Evolutionary conservation across 2,329 filamentous ascomycete species (phyloP).

Genomic region (Incumbomyces delicatus): DNA sequence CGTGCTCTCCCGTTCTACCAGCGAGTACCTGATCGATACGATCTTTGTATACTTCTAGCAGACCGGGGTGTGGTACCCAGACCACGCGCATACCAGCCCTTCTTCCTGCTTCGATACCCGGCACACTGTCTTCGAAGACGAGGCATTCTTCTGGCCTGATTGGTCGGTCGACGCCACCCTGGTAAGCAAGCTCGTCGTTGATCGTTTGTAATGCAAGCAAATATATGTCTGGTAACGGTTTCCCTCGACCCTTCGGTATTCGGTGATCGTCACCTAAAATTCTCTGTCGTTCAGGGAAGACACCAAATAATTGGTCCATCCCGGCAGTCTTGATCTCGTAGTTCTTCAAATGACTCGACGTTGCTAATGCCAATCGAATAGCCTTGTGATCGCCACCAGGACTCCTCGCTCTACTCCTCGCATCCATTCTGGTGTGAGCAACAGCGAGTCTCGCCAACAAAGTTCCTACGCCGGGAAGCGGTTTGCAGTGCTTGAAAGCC

Average conservation of each 20-base stretch:
- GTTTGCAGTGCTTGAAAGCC: conserved; percentile 63
- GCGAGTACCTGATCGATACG: conserved; percentile 75
- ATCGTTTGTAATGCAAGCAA: conserved; percentile 74
- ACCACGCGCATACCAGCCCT: conserved; percentile 90
- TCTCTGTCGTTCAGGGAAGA: conserved; percentile 59
- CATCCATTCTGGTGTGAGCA: conserved; percentile 21
- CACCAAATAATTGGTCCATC: conserved; percentile 40
- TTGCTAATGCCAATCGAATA: conserved; percentile 78
- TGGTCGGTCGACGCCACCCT: conserved; percentile 47
- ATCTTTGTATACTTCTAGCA: conserved; percentile 66
- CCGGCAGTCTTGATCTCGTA: conserved; percentile 65
- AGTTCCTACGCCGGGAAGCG: conserved; percentile 66
- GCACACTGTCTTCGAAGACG: conserved; percentile 92
- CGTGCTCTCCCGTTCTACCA: conserved; percentile 64
- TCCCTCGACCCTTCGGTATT: conserved; percentile 70
- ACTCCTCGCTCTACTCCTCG: conserved; percentile 24
- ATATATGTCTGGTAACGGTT: conserved; percentile 92
- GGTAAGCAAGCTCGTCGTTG: conserved; percentile 54
- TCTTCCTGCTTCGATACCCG: conserved; percentile 80
- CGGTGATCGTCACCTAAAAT: conserved; percentile 79
- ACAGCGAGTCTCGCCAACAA: conserved; percentile 51
- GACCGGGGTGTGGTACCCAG: conserved; percentile 77
- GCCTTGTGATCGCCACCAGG: conserved; percentile 29
- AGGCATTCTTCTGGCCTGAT: conserved; percentile 80
- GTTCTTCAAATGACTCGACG: conserved; percentile 62